These are phyloP conservation scores for Alisma plantagoaquatica DNA, from an alignment of 106 monocot genomes.

Conservation along the genomic window DNA sequence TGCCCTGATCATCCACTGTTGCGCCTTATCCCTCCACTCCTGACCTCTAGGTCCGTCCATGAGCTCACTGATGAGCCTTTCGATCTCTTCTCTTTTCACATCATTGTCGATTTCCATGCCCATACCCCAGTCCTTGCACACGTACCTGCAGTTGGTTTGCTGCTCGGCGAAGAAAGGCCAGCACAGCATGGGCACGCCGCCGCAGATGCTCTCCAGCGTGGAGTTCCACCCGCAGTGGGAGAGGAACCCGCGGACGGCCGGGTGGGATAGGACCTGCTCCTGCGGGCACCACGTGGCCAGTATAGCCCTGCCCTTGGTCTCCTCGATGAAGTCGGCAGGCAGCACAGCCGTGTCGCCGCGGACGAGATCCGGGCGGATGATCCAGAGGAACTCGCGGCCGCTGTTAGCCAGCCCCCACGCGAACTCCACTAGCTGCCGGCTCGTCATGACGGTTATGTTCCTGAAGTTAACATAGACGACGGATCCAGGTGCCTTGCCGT, in stretches of 20 bases:
- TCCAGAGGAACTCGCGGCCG: slow-evolving; percentile 28
- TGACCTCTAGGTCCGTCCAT: slow-evolving; percentile 42
- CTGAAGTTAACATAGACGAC: too few relatives aligned
- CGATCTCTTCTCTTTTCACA: slow-evolving; percentile 33
- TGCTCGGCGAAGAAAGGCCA: slow-evolving; percentile 43
- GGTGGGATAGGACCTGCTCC: slow-evolving; percentile 30
- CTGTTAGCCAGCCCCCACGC: slow-evolving; percentile 43
- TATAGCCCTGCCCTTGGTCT: slow-evolving; percentile 11
- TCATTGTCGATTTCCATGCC: slow-evolving; percentile 42
- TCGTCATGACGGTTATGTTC: slow-evolving; percentile 31
- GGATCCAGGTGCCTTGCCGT: too few relatives aligned
- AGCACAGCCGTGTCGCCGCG: slow-evolving; percentile 23
- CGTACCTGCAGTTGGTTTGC: too few relatives aligned
- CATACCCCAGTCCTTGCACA: slow-evolving; percentile 33
- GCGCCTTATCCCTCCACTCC: slow-evolving; percentile 24
- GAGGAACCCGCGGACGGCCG: slow-evolving; percentile 29
- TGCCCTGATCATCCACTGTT: slow-evolving; percentile 29
- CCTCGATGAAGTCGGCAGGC: slow-evolving; percentile 22
- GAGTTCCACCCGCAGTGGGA: slow-evolving; percentile 50
- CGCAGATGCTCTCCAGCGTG: too few relatives aligned
- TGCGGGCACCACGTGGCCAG: slow-evolving; percentile 45
- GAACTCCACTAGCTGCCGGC: slow-evolving; percentile 34
- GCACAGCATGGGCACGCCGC: slow-evolving; percentile 33
- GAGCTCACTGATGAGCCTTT: slow-evolving; percentile 26
- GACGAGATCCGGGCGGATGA: too few relatives aligned